Conservation (phyloP, 345 rosid species). For the Eucalyptus decipiens region DNA sequence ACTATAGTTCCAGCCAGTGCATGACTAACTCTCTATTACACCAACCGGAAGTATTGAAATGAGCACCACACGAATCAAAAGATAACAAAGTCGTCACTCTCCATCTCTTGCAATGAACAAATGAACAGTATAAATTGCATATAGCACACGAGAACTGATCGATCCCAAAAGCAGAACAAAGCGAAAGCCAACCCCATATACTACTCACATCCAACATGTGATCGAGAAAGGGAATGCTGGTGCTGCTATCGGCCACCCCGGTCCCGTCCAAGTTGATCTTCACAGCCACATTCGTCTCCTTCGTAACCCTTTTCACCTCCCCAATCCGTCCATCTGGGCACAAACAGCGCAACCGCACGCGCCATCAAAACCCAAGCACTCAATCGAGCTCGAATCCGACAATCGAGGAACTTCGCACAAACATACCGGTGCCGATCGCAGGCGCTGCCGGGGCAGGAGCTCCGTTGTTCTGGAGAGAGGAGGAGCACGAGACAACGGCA, state of each 20-base stretch:
- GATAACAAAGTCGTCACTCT: not conserved
- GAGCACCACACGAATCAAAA: not conserved
- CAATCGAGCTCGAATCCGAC: not conserved
- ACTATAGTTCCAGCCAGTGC: not conserved
- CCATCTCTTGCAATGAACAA: not conserved
- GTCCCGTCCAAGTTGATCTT: conserved; percentile 75
- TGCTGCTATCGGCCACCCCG: conserved; percentile 63
- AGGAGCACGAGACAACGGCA: conserved; percentile 1
- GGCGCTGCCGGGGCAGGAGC: conserved; percentile 1
- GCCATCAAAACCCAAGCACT: not conserved
- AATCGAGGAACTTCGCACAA: not conserved
- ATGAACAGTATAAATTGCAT: not conserved
- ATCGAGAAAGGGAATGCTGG: conserved; percentile 83
- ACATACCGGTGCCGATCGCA: conserved; percentile 8
- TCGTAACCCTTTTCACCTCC: conserved; percentile 73
- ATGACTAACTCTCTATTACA: not conserved
- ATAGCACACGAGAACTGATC: not conserved
- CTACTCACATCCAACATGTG: conserved; percentile 76
- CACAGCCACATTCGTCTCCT: conserved; percentile 76
- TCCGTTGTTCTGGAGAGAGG: conserved; percentile 16
- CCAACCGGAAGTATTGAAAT: not conserved
- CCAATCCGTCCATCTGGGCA: conserved; percentile 43
- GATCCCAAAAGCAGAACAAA: not conserved
- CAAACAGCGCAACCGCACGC: not conserved
- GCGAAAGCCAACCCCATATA: not conserved